phyloP scores from a whole-genome alignment of 768 basidiomycete genomes.

The Vishniacozyma victoriae region DNA sequence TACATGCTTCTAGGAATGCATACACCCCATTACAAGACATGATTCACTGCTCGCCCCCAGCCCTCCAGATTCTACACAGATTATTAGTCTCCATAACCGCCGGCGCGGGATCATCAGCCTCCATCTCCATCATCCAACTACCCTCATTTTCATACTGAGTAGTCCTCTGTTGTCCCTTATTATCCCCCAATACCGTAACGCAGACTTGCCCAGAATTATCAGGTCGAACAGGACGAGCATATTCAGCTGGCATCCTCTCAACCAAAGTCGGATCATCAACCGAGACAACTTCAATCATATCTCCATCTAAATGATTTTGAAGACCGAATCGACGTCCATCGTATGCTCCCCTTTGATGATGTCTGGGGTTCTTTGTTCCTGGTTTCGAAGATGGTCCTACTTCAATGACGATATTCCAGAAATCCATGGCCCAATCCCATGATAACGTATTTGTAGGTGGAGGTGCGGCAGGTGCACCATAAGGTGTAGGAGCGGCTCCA shows the following conservation, averaged over 20 bases:
- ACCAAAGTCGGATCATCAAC: slow-evolving; percentile 17
- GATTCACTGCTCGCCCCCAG: too few relatives aligned
- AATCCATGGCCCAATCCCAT: slow-evolving; percentile 42
- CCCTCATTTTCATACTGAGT: slow-evolving; percentile 39
- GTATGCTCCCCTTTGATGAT: slow-evolving; percentile 34
- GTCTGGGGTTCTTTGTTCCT: slow-evolving; percentile 27
- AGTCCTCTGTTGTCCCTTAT: slow-evolving; percentile 28
- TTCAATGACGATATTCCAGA: slow-evolving; percentile 41
- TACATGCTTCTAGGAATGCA: too few relatives aligned
- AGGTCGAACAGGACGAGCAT: slow-evolving; percentile 31
- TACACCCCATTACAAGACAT: too few relatives aligned
- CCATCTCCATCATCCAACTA: slow-evolving; percentile 42
- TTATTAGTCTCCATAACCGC: slow-evolving; percentile 26
- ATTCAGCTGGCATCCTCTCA: slow-evolving; percentile 37
- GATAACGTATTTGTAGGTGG: slow-evolving; percentile 4
- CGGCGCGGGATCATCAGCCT: slow-evolving; percentile 20
- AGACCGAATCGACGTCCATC: slow-evolving; percentile 34
- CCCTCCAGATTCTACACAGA: slow-evolving; percentile 42
- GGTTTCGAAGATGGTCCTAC: slow-evolving; percentile 24
- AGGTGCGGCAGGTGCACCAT: slow-evolving; percentile 3
- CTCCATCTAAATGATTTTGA: slow-evolving; percentile 10
- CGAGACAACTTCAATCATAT: slow-evolving; percentile 19
- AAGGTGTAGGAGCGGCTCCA: slow-evolving; percentile 15
- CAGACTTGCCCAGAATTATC: slow-evolving; percentile 28
- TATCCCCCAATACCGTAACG: slow-evolving; percentile 18